These are phyloP conservation scores for Ogataea trehalophila DNA, from an alignment of 805 yeast species.

Conservation along the genomic window DNA sequence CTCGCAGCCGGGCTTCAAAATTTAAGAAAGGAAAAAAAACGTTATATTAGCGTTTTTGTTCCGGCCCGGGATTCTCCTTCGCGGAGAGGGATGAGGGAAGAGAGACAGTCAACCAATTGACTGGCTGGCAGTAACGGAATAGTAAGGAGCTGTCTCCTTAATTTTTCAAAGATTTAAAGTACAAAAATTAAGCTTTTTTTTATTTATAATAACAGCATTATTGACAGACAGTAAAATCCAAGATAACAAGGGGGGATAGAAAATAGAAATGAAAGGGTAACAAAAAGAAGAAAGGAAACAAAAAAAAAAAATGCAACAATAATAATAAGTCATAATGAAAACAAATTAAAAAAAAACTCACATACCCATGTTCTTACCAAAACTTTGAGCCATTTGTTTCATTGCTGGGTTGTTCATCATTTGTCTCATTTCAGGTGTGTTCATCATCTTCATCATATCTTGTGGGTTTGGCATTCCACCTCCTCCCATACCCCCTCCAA, in stretches of 20 bases:
- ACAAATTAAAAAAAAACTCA: neutral
- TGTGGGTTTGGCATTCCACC: conserved; percentile 41
- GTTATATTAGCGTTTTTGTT: no score
- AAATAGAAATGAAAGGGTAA: neutral
- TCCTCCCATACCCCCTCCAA: conserved; percentile 36
- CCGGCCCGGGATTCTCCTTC: no score
- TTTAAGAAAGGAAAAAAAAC: no score
- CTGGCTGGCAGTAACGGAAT: no score
- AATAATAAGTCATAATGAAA: no score
- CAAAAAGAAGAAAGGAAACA: neutral
- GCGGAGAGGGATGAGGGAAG: no score
- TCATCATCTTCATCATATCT: conserved; percentile 40
- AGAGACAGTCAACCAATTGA: no score
- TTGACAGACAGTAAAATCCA: neutral
- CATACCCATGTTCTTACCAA: conserved; percentile 26
- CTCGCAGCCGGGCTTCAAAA: no score
- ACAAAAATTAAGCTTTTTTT: no score
- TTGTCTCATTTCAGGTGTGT: conserved; percentile 39
- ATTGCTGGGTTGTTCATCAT: conserved; percentile 70
- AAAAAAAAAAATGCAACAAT: neutral
- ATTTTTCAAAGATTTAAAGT: no score
- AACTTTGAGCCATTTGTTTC: conserved; percentile 56
- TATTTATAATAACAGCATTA: no score
- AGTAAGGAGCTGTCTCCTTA: no score
- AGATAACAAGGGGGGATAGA: neutral